Evolutionary conservation across 2,329 filamentous ascomycete genomes (phyloP).

Genomic region (Ophiostoma novo-ulmi): DNA sequence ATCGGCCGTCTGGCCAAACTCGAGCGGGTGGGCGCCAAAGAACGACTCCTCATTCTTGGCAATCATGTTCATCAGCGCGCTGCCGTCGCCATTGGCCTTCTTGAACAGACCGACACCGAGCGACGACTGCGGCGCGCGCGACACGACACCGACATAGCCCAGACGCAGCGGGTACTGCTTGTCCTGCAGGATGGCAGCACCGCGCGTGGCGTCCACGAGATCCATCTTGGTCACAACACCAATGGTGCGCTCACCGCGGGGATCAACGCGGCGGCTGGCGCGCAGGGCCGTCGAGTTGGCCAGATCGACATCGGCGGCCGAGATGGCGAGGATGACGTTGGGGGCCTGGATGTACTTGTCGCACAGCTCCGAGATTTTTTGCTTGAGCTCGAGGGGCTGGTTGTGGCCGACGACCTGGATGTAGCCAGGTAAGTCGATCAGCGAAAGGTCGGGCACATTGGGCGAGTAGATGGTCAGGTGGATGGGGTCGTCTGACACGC

Average conservation of each 20-base stretch:
- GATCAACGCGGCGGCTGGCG: slow-evolving; percentile 86
- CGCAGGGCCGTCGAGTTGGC: slow-evolving; percentile 91
- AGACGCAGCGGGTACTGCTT: slow-evolving; percentile 91
- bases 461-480: slow-evolving; percentile 93
- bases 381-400: slow-evolving; percentile 85
- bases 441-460: slow-evolving; percentile 86
- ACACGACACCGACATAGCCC: slow-evolving; percentile 93
- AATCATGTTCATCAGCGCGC: slow-evolving; percentile 65
- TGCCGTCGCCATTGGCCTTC: slow-evolving; percentile 52
- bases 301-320: slow-evolving; percentile 92
- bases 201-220: slow-evolving; percentile 77
- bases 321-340: slow-evolving; percentile 95
- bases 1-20: slow-evolving; percentile 69
- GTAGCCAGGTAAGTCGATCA: slow-evolving; percentile 95
- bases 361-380: slow-evolving; percentile 92
- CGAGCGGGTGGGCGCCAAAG: slow-evolving; percentile 75
- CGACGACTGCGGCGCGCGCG: slow-evolving; percentile 62
- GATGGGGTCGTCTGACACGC: slow-evolving; percentile 94
- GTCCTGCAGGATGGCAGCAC: slow-evolving; percentile 73
- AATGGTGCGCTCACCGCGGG: slow-evolving; percentile 90
- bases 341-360: slow-evolving; percentile 97
- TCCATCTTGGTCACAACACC: slow-evolving; percentile 99
- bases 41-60: slow-evolving; percentile 81
- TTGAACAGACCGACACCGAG: slow-evolving; percentile 63
- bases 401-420: slow-evolving; percentile 92